phyloP scores from a whole-genome alignment of 2,329 filamentous ascomycete species.

The Apiospora malaysiana region DNA sequence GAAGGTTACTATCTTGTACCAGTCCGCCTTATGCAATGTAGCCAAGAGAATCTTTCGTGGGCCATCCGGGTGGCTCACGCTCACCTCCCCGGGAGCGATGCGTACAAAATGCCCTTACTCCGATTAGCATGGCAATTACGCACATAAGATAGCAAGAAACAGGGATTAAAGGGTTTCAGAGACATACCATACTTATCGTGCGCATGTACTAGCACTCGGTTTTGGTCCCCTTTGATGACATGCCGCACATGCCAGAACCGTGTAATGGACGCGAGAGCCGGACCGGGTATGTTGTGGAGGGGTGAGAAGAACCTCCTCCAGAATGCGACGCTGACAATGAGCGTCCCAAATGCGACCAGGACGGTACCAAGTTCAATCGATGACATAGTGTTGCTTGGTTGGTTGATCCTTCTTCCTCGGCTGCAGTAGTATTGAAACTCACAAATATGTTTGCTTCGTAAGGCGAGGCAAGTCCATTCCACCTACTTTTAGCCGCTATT shows the following conservation, averaged over 20 bases:
- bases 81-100: slow-evolving; percentile 49
- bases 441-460: neutral
- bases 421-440: neutral
- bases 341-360: neutral
- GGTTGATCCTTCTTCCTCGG: neutral
- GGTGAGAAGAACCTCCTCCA: slow-evolving; percentile 17
- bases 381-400: neutral
- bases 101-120: slow-evolving; percentile 46
- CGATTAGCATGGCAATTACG: neutral
- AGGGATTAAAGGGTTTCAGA: neutral
- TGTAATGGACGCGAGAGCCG: slow-evolving; percentile 46
- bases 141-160: neutral
- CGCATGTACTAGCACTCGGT: slow-evolving; percentile 42
- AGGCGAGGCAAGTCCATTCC: neutral
- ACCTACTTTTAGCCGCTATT: neutral
- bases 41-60: slow-evolving; percentile 43
- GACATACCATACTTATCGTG: slow-evolving; percentile 45
- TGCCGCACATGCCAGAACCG: slow-evolving; percentile 47
- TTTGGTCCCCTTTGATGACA: slow-evolving; percentile 45
- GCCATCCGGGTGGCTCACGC: slow-evolving; percentile 48
- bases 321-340: slow-evolving; percentile 16
- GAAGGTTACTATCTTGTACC: slow-evolving; percentile 43
- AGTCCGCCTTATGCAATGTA: slow-evolving; percentile 40
- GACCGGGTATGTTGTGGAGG: slow-evolving; percentile 44
- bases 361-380: neutral